Evolutionary conservation across 176 grass and related monocot species (phyloP).

Genomic region (Chloris gayana): DNA sequence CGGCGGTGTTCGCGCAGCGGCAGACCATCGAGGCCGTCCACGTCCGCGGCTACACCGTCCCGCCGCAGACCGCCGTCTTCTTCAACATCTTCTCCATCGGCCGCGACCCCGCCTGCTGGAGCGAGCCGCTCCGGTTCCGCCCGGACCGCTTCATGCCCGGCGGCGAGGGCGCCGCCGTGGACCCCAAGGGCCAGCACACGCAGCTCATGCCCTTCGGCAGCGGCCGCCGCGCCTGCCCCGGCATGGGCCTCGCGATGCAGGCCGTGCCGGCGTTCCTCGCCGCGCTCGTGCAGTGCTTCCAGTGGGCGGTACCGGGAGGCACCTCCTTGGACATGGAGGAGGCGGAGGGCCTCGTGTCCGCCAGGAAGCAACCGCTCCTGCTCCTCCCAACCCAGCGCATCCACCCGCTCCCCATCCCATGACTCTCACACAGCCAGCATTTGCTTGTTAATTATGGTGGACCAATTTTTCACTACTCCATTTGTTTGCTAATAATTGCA

Average conservation of each 20-base stretch:
- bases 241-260: constrained; percentile 59
- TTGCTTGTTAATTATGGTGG: too few species aligned
- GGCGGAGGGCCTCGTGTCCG: constrained; percentile 40
- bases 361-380: constrained; percentile 47
- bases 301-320: constrained; percentile 42
- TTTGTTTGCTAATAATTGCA: too few species aligned
- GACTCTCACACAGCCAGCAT: too few species aligned
- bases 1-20: constrained; percentile 41
- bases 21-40: constrained; percentile 45
- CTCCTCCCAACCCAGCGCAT: constrained; percentile 39
- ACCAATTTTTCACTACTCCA: too few species aligned
- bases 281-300: constrained; percentile 71
- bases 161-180: constrained; percentile 31
- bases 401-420: constrained; percentile 42
- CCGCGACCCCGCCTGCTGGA: constrained; percentile 51
- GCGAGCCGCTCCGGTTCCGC: constrained; percentile 45
- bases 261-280: constrained; percentile 56
- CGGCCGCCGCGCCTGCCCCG: constrained; percentile 72
- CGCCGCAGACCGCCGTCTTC: constrained; percentile 44
- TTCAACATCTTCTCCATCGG: constrained; percentile 68
- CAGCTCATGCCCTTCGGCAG: constrained; percentile 79
- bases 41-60: constrained; percentile 58
- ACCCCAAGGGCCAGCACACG: constrained; percentile 57
- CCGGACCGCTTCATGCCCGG: constrained; percentile 50
- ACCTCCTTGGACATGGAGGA: constrained; percentile 65